Evolutionary conservation across 495 filamentous ascomycete genomes (phyloP).

Genomic region (Trichoderma reesei): DNA sequence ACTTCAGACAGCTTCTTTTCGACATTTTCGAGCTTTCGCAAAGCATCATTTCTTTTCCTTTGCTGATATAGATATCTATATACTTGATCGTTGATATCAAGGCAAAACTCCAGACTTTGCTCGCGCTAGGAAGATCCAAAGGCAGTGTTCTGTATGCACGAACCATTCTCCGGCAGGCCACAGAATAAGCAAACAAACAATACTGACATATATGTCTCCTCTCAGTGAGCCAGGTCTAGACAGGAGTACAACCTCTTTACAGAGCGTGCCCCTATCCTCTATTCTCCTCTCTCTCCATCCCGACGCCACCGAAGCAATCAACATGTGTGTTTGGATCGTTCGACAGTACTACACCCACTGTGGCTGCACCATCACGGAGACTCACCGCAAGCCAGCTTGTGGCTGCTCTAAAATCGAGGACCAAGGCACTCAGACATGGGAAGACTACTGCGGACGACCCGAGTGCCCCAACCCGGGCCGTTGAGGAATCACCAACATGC

Average conservation of each 20-base stretch:
- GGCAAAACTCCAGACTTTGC: neutral
- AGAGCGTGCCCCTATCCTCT: neutral
- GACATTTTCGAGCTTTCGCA: neutral
- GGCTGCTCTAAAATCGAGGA: neutral
- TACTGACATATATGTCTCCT: neutral
- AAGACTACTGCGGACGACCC: conserved; percentile 5
- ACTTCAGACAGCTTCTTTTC: neutral
- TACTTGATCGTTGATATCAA: neutral
- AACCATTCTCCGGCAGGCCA: neutral
- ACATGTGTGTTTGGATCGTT: conserved; percentile 8
- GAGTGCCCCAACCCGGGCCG: conserved; percentile 6
- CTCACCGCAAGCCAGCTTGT: neutral
- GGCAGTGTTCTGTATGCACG: neutral
- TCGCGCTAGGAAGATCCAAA: neutral
- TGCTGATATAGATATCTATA: neutral
- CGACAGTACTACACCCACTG: conserved; percentile 8
- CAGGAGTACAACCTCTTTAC: neutral
- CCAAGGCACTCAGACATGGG: neutral
- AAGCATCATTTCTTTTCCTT: neutral
- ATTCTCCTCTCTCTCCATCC: neutral
- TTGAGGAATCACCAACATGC: neutral
- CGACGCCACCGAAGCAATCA: neutral
- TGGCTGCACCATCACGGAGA: conserved; percentile 5
- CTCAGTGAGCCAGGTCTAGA: neutral
- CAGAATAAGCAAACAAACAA: neutral